A percentile compares a stretch with the other conserved stretches of the same genome.
Evolutionary conservation across 192 early-diverging fungal genomes (phyloP).

Genomic region (Coemansia aciculifera): DNA sequence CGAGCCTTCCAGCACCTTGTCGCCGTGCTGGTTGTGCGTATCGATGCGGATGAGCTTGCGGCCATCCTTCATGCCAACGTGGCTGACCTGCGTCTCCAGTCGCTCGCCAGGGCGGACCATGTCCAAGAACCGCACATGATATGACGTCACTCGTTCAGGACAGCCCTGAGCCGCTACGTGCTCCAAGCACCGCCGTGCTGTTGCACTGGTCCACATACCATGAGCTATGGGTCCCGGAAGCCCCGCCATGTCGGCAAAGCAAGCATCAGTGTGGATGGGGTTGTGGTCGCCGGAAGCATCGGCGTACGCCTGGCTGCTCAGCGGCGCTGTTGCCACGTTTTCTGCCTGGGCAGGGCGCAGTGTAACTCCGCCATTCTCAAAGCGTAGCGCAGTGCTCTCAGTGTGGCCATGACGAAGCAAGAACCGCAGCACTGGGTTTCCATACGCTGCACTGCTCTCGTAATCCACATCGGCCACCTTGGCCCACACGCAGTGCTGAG

Average conservation of each 20-base stretch:
- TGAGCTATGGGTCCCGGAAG: conserved; percentile 95
- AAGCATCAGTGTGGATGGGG: conserved; percentile 94
- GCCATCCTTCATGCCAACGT: conserved; percentile 95
- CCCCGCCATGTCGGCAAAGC: conserved; percentile 87
- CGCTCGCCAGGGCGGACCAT: conserved; percentile 93
- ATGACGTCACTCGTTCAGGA: conserved; percentile 83
- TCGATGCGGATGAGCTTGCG: conserved; percentile 91
- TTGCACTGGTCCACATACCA: conserved; percentile 96
- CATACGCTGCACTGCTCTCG: conserved; percentile 69
- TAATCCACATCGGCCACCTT: conserved; percentile 82
- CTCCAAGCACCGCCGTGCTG: conserved; percentile 94
- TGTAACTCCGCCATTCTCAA: conserved; percentile 85
- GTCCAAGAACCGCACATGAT: conserved; percentile 83
- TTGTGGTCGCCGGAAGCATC: conserved; percentile 88
- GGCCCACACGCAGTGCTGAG: conserved; percentile 73
- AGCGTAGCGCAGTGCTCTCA: conserved; percentile 83
- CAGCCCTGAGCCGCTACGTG: conserved; percentile 91
- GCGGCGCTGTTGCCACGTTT: conserved; percentile 79
- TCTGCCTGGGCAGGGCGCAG: conserved; percentile 75
- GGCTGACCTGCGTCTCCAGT: conserved; percentile 85
- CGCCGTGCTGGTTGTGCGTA: conserved; percentile 81
- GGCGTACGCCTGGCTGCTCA: conserved; percentile 84
- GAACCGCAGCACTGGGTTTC: conserved; percentile 89
- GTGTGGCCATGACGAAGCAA: conserved; percentile 79
- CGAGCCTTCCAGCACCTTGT: conserved; percentile 75